These are phyloP conservation scores for Pterocarpus santalinus DNA, from an alignment of 306 rosid genomes.

Conservation along the genomic window DNA sequence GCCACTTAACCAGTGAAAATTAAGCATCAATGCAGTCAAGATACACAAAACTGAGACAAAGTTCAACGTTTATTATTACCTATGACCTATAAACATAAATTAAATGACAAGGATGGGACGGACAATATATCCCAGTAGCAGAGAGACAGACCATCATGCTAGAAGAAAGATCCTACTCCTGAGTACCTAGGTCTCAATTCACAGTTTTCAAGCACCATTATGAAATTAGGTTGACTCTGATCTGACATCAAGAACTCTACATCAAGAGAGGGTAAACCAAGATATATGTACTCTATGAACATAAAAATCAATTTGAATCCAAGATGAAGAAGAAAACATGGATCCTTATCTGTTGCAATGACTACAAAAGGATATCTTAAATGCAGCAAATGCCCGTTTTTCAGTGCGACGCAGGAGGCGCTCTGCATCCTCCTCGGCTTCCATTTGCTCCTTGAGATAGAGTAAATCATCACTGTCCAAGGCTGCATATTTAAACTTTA, in stretches of 20 bases:
- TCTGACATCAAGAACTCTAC: not conserved
- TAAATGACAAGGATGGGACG: not conserved
- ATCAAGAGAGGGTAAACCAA: not conserved
- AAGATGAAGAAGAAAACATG: not conserved
- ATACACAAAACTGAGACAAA: too few species aligned
- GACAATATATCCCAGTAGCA: not conserved
- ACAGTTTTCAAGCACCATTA: conserved; percentile 15
- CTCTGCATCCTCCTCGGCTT: conserved; percentile 99
- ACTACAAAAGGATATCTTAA: conserved; percentile 88
- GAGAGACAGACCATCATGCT: conserved; percentile 12
- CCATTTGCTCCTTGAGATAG: conserved; percentile 99
- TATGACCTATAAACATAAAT: not conserved
- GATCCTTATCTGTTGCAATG: not conserved
- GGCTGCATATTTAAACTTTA: conserved; percentile 77
- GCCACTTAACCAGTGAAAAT: not conserved
- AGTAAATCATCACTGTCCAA: conserved; percentile 99
- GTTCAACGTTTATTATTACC: too few species aligned
- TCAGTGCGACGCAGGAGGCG: conserved; percentile 98
- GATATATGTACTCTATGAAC: not conserved
- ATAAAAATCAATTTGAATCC: conserved; percentile 22
- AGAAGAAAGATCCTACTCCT: not conserved
- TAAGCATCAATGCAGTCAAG: not conserved
- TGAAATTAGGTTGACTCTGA: not conserved
- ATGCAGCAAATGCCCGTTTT: conserved; percentile 97
- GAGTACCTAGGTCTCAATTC: not conserved